Conservation (phyloP, 2,329 filamentous ascomycete genomes). For the Fonsecaea multimorphosa region DNA sequence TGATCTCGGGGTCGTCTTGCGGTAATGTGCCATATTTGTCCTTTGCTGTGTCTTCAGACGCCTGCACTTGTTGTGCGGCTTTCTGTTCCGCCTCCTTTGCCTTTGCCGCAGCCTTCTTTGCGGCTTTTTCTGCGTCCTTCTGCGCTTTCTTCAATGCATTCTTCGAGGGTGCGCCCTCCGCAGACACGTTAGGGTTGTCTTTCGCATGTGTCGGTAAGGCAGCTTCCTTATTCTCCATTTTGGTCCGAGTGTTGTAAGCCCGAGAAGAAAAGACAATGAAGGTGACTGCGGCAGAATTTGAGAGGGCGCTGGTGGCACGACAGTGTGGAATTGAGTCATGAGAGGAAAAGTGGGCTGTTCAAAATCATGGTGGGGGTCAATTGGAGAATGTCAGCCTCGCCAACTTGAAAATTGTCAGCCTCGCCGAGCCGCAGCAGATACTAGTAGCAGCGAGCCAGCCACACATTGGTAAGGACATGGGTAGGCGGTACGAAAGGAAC, state of each 20-base stretch:
- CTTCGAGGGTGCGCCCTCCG: constrained; percentile 65
- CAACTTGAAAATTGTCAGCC: constrained; percentile 2
- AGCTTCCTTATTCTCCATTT: constrained; percentile 26
- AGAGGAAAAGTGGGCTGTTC: constrained; percentile 20
- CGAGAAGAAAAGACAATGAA: not conserved
- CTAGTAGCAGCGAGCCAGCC: no score
- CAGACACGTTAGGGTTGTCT: constrained; percentile 35
- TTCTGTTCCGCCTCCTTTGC: constrained; percentile 51
- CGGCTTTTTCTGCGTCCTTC: constrained; percentile 87
- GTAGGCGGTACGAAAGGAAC: not conserved
- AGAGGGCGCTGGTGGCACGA: not conserved
- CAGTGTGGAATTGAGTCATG: constrained; percentile 16
- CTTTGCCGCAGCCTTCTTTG: constrained; percentile 67
- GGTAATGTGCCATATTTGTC: constrained; percentile 80
- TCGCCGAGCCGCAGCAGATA: no score
- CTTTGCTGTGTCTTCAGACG: constrained; percentile 63
- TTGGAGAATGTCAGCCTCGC: constrained; percentile 15
- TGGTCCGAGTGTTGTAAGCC: not conserved
- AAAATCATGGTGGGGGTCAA: constrained; percentile 2
- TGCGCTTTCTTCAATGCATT: constrained; percentile 85
- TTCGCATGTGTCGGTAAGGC: constrained; percentile 36
- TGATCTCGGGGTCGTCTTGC: constrained; percentile 60
- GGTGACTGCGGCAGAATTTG: not conserved
- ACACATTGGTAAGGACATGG: no score
- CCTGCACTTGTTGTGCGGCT: constrained; percentile 37